These are phyloP conservation scores for Gaultheria prostrata DNA, from an alignment of 148 eudicot genomes.

Conservation along the genomic window DNA sequence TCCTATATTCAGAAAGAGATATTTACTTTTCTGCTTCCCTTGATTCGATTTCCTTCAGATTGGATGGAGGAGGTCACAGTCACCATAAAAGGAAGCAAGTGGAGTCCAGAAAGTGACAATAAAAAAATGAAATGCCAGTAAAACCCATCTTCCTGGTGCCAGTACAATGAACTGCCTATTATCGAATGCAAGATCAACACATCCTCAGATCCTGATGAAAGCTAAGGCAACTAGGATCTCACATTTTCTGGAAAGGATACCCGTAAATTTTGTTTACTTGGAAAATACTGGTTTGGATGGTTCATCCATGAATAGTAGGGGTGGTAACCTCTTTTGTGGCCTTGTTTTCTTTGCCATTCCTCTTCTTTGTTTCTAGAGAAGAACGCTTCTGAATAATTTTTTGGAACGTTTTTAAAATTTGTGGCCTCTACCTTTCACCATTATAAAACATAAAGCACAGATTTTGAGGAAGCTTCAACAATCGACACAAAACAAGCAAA, in stretches of 20 bases:
- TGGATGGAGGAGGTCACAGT: neutral
- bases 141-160: neutral
- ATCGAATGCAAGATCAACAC: neutral
- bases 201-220: neutral
- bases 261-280: neutral
- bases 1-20: neutral
- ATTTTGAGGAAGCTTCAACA: neutral
- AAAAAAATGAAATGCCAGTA: neutral
- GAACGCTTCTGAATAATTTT: constrained; percentile 1
- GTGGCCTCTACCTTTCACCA: neutral
- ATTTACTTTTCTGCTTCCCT: neutral
- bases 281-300: neutral
- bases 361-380: neutral
- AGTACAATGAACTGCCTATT: neutral
- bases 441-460: neutral
- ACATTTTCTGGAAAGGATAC: neutral
- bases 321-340: neutral
- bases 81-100: neutral
- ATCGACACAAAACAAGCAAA: neutral
- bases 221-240: neutral
- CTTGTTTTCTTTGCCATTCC: neutral
- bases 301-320: neutral
- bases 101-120: neutral
- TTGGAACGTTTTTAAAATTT: neutral
- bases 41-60: neutral